Evolutionary conservation across 192 early-diverging fungal genomes (phyloP).

Genomic region (Rhizophagus sp.): DNA sequence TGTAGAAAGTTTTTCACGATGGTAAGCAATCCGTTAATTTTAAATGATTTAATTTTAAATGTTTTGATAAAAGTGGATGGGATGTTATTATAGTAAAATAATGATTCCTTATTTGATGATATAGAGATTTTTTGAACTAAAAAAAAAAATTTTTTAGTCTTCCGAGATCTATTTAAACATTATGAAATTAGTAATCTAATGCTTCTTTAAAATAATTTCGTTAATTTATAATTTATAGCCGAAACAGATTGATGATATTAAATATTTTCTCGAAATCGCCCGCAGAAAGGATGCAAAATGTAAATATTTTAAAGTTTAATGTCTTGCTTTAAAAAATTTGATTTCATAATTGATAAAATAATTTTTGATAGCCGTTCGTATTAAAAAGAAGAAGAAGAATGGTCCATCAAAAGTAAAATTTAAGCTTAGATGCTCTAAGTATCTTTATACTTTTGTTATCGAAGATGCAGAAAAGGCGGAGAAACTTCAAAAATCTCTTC

Average conservation of each 20-base stretch:
- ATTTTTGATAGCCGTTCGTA: conserved; percentile 65
- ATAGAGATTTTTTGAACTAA: neutral
- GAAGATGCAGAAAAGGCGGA: conserved; percentile 92
- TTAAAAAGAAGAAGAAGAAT: conserved; percentile 99
- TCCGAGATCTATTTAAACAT: neutral
- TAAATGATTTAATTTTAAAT: neutral
- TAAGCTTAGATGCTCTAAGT: conserved; percentile 98
- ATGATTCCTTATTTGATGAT: neutral
- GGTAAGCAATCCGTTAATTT: neutral
- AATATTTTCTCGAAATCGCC: conserved; percentile 95
- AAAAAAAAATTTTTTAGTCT: neutral
- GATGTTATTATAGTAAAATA: neutral
- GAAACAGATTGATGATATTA: conserved; percentile 97
- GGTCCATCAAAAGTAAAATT: conserved; percentile 85
- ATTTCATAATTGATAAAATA: neutral
- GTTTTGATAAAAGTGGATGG: neutral
- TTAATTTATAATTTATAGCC: conserved; percentile 58
- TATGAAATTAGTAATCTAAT: neutral
- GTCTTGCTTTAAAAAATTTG: neutral
- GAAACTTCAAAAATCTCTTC: conserved; percentile 95
- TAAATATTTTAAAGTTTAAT: conserved; percentile 31
- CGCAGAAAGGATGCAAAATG: conserved; percentile 94
- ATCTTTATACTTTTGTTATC: conserved; percentile 97
- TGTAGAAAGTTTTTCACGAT: neutral
- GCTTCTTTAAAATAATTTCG: too few relatives aligned